Conservation (phyloP, 305 asterid species). For the Fraxinus ornus region DNA sequence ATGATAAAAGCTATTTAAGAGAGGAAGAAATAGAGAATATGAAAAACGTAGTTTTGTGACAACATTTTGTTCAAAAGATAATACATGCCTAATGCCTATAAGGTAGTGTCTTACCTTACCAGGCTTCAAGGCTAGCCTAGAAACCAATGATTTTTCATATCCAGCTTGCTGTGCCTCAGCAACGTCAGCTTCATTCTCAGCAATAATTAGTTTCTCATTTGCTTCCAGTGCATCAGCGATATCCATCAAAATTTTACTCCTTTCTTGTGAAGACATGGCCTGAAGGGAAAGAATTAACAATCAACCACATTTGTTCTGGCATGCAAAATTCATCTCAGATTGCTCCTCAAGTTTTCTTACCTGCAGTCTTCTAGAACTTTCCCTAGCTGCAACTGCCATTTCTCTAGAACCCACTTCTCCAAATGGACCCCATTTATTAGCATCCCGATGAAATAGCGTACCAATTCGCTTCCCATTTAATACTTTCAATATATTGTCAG, state of each 20-base stretch:
- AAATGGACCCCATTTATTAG: slow-evolving; percentile 52
- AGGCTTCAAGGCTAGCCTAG: slow-evolving; percentile 83
- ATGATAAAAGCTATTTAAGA: slow-evolving; percentile 12
- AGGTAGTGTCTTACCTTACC: slow-evolving; percentile 58
- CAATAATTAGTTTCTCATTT: slow-evolving; percentile 57
- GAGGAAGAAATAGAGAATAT: not conserved
- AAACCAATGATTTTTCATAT: slow-evolving; percentile 75
- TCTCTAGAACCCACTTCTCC: slow-evolving; percentile 53
- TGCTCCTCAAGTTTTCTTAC: slow-evolving; percentile 34
- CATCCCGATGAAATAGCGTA: slow-evolving; percentile 78
- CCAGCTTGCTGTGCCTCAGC: slow-evolving; percentile 72
- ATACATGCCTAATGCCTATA: not conserved
- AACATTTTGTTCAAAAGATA: slow-evolving; percentile 22
- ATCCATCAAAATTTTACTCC: slow-evolving; percentile 77
- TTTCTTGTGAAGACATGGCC: slow-evolving; percentile 79
- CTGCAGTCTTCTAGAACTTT: slow-evolving; percentile 81
- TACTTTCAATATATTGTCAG: slow-evolving; percentile 60
- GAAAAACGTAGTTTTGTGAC: not conserved
- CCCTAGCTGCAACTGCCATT: slow-evolving; percentile 83
- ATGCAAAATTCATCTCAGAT: not conserved
- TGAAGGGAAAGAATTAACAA: slow-evolving; percentile 31
- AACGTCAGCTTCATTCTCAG: slow-evolving; percentile 91
- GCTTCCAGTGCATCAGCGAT: slow-evolving; percentile 91
- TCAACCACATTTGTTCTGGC: slow-evolving; percentile 7
- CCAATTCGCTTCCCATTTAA: slow-evolving; percentile 65